These are phyloP conservation scores for Apophysomyces elegans DNA, from an alignment of 371 early-diverging fungal genomes.

Conservation along the genomic window DNA sequence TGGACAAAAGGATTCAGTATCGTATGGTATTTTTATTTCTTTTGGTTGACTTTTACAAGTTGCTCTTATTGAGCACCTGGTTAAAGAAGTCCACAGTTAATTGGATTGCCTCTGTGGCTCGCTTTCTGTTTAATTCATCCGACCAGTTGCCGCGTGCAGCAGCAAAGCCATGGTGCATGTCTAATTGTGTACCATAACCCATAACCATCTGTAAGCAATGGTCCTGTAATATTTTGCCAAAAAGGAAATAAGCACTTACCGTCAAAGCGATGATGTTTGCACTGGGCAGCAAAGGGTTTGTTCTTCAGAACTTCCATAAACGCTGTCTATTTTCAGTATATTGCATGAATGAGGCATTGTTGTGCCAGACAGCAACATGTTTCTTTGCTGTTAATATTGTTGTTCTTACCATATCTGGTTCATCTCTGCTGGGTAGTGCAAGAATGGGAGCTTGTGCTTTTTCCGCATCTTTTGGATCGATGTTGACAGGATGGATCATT, in stretches of 20 bases:
- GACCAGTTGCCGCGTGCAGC: constrained; percentile 69
- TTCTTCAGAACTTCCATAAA: constrained; percentile 50
- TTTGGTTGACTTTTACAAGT: background rate
- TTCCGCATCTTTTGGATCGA: constrained; percentile 56
- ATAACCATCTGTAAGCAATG: background rate
- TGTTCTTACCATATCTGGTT: constrained; percentile 56
- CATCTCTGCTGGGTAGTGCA: constrained; percentile 65
- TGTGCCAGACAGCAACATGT: too few species aligned
- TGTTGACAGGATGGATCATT: constrained; percentile 65
- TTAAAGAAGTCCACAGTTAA: constrained; percentile 57
- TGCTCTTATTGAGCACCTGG: constrained; percentile 23
- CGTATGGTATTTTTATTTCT: background rate
- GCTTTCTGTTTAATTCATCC: constrained; percentile 49
- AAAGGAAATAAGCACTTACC: constrained; percentile 23
- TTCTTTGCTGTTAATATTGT: too few species aligned
- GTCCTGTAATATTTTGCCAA: too few species aligned
- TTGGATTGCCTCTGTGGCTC: constrained; percentile 58
- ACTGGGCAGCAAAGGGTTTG: constrained; percentile 63
- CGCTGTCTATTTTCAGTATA: constrained; percentile 30
- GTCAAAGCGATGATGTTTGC: constrained; percentile 62
- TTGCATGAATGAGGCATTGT: background rate
- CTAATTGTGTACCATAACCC: constrained; percentile 12
- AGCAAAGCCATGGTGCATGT: constrained; percentile 74
- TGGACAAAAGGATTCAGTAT: background rate
- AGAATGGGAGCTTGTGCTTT: constrained; percentile 60